Conservation (phyloP, 202 grass and related monocot species). For the Panicum hallii region DNA sequence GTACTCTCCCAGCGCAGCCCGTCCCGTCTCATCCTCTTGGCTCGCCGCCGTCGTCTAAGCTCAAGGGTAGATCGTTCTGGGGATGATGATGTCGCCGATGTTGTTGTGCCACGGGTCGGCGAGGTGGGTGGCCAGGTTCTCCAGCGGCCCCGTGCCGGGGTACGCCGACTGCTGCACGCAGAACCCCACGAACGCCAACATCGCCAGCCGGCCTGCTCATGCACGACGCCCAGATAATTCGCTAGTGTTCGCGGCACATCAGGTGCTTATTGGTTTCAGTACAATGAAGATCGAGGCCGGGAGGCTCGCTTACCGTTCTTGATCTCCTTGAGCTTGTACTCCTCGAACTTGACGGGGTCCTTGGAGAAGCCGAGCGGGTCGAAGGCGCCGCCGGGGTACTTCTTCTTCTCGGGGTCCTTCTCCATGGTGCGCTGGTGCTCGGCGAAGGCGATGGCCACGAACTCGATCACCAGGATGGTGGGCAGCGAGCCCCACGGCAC, state of each 20-base stretch:
- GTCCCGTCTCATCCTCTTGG: slow-evolving; percentile 8
- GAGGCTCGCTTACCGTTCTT: slow-evolving; percentile 62
- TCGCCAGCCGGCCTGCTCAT: slow-evolving; percentile 76
- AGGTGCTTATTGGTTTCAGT: too few species aligned
- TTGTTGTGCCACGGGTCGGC: slow-evolving; percentile 99
- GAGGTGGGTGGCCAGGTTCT: slow-evolving; percentile 89
- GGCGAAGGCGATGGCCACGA: slow-evolving; percentile 94
- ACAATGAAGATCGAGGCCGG: too few species aligned
- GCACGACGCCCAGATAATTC: too few species aligned
- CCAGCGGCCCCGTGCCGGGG: slow-evolving; percentile 87
- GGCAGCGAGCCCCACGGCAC: slow-evolving; percentile 94
- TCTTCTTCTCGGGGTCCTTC: slow-evolving; percentile 99
- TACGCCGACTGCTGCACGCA: slow-evolving; percentile 95
- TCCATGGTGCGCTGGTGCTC: slow-evolving; percentile 99
- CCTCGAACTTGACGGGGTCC: slow-evolving; percentile 90
- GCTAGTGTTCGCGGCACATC: too few species aligned
- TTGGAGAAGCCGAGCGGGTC: slow-evolving; percentile 98
- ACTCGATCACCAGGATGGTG: slow-evolving; percentile 91
- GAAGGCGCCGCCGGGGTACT: slow-evolving; percentile 98
- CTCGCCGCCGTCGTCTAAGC: neutral
- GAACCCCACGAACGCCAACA: slow-evolving; percentile 91
- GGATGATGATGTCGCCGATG: slow-evolving; percentile 94
- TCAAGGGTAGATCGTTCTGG: slow-evolving; percentile 76
- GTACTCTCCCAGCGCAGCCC: slow-evolving; percentile 5
- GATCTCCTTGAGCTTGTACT: slow-evolving; percentile 98